Evolutionary conservation across 1,284 basidiomycete genomes (phyloP).

Genomic region (Apiotrichum mycotoxinovorans): DNA sequence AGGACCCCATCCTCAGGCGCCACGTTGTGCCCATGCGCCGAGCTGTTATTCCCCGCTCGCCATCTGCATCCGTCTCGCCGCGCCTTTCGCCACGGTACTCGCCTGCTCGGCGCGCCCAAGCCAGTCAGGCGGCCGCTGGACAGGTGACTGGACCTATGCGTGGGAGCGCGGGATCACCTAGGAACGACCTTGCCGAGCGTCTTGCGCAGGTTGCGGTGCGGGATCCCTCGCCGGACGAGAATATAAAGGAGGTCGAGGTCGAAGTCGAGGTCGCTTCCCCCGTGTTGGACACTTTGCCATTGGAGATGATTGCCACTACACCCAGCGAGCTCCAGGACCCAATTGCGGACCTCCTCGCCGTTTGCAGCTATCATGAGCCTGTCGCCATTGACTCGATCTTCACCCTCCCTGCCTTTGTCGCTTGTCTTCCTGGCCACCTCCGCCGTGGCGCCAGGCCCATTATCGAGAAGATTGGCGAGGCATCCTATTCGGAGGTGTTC

Average conservation of each 20-base stretch:
- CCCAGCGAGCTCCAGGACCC: neutral
- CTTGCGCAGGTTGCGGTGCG: too few relatives aligned
- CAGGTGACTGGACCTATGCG: too few relatives aligned
- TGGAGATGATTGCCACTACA: neutral
- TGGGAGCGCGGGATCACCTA: too few relatives aligned
- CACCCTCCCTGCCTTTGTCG: conserved; percentile 4
- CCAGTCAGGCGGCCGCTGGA: too few relatives aligned
- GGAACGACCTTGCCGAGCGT: too few relatives aligned
- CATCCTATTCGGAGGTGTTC: conserved; percentile 97
- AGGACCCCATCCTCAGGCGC: neutral
- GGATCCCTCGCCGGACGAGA: neutral
- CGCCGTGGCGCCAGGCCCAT: neutral
- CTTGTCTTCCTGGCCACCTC: conserved; percentile 1
- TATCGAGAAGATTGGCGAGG: conserved; percentile 85
- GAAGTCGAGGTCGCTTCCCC: neutral
- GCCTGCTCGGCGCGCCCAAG: too few relatives aligned
- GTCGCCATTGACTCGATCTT: conserved; percentile 15
- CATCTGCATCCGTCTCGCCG: neutral
- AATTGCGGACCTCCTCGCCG: neutral
- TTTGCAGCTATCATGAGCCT: neutral
- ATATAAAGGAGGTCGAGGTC: neutral
- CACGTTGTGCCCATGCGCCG: neutral
- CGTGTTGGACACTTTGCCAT: neutral
- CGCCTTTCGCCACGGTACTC: neutral
- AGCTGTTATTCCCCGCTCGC: neutral